phyloP scores from a whole-genome alignment of 2,329 filamentous ascomycete genomes.

The Neonectria magnoliae region DNA sequence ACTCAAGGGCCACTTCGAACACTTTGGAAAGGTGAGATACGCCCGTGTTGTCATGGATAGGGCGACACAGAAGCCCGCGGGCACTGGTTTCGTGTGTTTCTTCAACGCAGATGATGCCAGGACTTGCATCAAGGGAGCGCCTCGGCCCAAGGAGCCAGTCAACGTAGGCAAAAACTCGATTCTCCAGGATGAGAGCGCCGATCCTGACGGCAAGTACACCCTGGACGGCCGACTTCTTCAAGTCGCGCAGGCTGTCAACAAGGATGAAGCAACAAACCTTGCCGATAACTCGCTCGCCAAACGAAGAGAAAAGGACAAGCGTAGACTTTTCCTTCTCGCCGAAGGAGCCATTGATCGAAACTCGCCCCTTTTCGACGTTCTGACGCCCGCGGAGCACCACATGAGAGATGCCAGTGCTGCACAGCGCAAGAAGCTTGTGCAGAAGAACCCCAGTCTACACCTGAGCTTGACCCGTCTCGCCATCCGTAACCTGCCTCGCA shows the following conservation, averaged over 20 bases:
- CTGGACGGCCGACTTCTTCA: constrained; percentile 89
- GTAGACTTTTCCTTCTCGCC: constrained; percentile 84
- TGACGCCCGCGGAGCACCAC: constrained; percentile 82
- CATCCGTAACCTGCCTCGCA: constrained; percentile 88
- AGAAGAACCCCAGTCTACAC: constrained; percentile 89
- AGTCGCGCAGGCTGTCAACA: constrained; percentile 85
- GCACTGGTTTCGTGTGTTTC: constrained; percentile 96
- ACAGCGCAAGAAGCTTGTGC: constrained; percentile 89
- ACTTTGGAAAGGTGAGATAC: constrained; percentile 90
- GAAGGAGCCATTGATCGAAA: constrained; percentile 86
- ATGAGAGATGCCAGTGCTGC: constrained; percentile 88
- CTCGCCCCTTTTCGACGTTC: constrained; percentile 78
- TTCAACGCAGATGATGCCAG: constrained; percentile 79
- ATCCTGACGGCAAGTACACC: constrained; percentile 86
- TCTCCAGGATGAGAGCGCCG: constrained; percentile 84
- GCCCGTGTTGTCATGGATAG: constrained; percentile 91
- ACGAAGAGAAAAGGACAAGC: constrained; percentile 83
- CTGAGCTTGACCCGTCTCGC: constrained; percentile 90
- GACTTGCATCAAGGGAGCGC: constrained; percentile 79
- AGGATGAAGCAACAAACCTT: constrained; percentile 79
- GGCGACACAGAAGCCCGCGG: constrained; percentile 84
- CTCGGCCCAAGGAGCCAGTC: constrained; percentile 62
- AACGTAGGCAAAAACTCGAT: constrained; percentile 78
- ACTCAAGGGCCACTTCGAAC: constrained; percentile 85
- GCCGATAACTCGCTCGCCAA: constrained; percentile 73